Evolutionary conservation across 495 filamentous ascomycete species (phyloP), one percentile per base, ranked within the genome.

Genomic region (Podospora bellae-mahoneyi): DNA sequence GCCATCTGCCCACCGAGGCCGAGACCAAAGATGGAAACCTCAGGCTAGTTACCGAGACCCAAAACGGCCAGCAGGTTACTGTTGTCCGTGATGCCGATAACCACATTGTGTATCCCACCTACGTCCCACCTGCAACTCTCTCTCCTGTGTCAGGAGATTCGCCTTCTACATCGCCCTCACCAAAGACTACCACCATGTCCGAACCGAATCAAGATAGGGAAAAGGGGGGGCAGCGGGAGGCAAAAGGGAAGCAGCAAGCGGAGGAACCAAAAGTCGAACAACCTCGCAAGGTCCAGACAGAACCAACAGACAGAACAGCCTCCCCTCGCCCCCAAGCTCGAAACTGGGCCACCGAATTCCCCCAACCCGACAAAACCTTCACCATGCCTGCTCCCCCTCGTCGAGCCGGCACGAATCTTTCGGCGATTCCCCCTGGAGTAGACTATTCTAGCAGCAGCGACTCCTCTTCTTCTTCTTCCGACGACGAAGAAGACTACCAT

Each of bases 51-150:
- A 74, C 66, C 19, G 67, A 57, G 0, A 63, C 48, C 26, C 55
- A 56, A 55, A 60, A 72, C 13, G 75, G 74, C 19, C 73, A 72
- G 5, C 67, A 34, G 15, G 73, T 69, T 15, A 72, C 74, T 1
- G 62, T 81, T 7, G 67, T 77, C 10, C 71, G 72, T 63, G 78
- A 82, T 57, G 64, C 26, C 10, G 61, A 73, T 53, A 78, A 79
- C 19, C 68, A 76, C 57, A 67, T 78, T 28, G 71, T 74, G 26
- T 81, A 77, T 69, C 80, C 80, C 4, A 69, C 70, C 64, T 75
- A 77, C 28, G 73, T 82, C 1, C 80, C 80, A 15, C 78, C 76
- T 1, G 66, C 72, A 7, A 76, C 78, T 15, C 60, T 75, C n/a
- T 68, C 73, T 6, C 78, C 78, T 5, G 69, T 66, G 6, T 19